Conservation (phyloP, 2,329 filamentous ascomycete species). For the Pseudogymnoascus sp. region DNA sequence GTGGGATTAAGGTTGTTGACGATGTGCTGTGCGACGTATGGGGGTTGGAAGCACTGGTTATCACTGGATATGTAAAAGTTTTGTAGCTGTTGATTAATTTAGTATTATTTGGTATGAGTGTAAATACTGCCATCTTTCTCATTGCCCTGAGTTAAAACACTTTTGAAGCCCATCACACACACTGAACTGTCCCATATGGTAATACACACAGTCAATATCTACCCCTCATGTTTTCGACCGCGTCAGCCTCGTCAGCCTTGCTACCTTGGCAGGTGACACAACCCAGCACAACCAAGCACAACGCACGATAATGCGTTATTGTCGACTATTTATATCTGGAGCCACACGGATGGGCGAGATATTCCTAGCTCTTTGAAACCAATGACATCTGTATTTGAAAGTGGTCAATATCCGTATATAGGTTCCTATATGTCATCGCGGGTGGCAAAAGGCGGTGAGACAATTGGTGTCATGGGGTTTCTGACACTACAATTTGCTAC, state of each 20-base stretch:
- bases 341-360: not conserved
- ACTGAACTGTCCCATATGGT: not conserved
- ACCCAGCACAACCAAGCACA: not conserved
- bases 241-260: constrained; percentile 4
- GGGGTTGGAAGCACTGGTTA: no score
- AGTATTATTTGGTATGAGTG: not conserved
- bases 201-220: not conserved
- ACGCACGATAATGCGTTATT: not conserved
- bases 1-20: not conserved
- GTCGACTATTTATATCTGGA: not conserved
- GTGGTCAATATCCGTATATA: not conserved
- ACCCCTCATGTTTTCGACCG: not conserved
- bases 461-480: not conserved
- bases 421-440: not conserved
- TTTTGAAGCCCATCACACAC: not conserved
- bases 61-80: not conserved
- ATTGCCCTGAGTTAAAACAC: not conserved
- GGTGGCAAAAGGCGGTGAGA: constrained; percentile 7
- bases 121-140: not conserved
- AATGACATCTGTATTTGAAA: not conserved
- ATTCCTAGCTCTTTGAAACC: not conserved
- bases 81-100: not conserved
- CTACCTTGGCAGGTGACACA: constrained; percentile 1
- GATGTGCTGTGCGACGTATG: not conserved
- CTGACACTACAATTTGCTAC: not conserved